Evolutionary conservation across 495 filamentous ascomycete species (phyloP), one percentile per base, ranked within the genome.

Genomic region (Echria macrotheca): DNA sequence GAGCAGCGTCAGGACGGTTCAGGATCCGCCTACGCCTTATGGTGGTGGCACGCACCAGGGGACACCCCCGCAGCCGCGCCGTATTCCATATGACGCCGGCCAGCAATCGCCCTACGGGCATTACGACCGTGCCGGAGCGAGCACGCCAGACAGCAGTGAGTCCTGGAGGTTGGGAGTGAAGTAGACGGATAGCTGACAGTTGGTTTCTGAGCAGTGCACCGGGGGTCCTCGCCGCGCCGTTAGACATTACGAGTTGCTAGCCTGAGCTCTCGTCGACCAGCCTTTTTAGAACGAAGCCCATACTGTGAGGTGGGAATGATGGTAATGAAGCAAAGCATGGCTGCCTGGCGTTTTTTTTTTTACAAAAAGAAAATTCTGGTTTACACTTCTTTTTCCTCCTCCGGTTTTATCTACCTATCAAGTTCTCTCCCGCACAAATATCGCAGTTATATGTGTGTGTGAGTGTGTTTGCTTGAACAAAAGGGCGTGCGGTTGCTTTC

Each of bases 1-100:
- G 63, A 84, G 76, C 49, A 89, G 84, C 23, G 89, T 85, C 19
- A 79, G 86, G 19, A 86, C 89, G 55, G 80, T 93, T 11, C 82
- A 86, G 52, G 84, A 82, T 7, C 78, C 80, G 15, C 58, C 64
- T 5, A 51, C 67, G 29, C 72, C 73, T 11, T 53, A 44, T 33
- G 31, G 29, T 9, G 36, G 17, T 6, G 33, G 35, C 3, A 11
- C 18, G 15, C 39, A 21, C 22, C 65, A 68, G 12, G 70, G 60
- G 21, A 72, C 70, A 5, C 75, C 73, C 29, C 71, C 73, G 8
- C 69, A 70, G 18, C 70, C 68, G 11, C 69, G 63, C 33, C 47
- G 59, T 63, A 72, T 63, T 58, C 70, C 66, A 60, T 43, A 60
- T 42, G 60, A 64, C 3, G 47, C n/a, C 46, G 48, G 5, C 47